Evolutionary conservation across 306 rosid genomes (phyloP).

Genomic region (Quercus berberidifolia): DNA sequence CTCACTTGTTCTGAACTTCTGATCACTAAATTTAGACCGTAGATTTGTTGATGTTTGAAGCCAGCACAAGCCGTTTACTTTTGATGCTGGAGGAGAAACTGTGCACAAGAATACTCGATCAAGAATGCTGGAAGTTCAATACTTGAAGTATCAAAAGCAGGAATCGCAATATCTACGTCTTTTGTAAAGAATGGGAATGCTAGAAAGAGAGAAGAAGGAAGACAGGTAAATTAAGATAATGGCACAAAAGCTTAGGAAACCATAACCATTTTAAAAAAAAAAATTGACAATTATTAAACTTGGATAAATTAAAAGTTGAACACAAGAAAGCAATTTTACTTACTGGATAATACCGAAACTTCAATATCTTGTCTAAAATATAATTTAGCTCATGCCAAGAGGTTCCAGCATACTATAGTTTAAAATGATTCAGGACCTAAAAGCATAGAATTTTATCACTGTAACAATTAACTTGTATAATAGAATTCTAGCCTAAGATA

Average conservation of each 20-base stretch:
- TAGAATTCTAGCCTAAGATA: constrained; percentile 9
- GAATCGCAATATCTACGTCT: constrained; percentile 86
- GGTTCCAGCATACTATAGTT: constrained; percentile 85
- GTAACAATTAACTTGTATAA: neutral
- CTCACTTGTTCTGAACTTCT: neutral
- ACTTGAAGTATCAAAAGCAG: constrained; percentile 75
- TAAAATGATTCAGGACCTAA: constrained; percentile 19
- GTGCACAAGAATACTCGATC: constrained; percentile 65
- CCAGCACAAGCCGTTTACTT: constrained; percentile 20
- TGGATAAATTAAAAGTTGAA: neutral
- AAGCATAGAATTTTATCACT: constrained; percentile 5
- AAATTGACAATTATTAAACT: neutral
- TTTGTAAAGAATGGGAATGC: constrained; percentile 98
- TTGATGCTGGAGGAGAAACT: constrained; percentile 56
- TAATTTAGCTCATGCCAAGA: constrained; percentile 95
- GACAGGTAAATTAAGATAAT: neutral
- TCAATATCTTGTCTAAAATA: constrained; percentile 93
- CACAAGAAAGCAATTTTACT: neutral
- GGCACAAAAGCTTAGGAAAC: neutral
- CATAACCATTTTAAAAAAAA: neutral
- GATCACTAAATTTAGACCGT: neutral
- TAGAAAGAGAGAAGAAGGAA: constrained; percentile 34
- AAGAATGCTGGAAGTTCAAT: constrained; percentile 56
- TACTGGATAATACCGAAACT: constrained; percentile 66
- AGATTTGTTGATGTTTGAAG: neutral